phyloP scores from a whole-genome alignment of 1,284 basidiomycete species.

The Cutaneotrichosporon curvatum region DNA sequence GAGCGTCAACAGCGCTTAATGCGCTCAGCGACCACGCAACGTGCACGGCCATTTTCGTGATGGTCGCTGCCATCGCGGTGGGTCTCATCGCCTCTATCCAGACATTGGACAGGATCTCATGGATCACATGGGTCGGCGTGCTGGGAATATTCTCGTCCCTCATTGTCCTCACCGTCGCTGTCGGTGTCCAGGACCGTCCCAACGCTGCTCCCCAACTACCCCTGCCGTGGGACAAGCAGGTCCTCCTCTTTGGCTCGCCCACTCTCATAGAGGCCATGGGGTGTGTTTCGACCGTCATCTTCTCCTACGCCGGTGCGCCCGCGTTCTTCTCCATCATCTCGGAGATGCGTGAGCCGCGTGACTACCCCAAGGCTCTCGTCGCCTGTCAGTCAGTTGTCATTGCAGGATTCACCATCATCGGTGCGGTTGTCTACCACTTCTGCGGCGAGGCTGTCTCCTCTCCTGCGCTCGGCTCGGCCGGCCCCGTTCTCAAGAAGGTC shows the following conservation, averaged over 20 bases:
- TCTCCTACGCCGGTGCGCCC: conserved; percentile 29
- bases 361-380: conserved; percentile 27
- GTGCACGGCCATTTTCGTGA: conserved; percentile 33
- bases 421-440: conserved; percentile 11
- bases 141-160: conserved; percentile 21
- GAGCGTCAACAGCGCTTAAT: conserved; percentile 28
- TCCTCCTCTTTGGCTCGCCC: conserved; percentile 20
- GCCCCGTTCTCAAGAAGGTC: conserved; percentile 36
- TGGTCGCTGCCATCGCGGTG: conserved; percentile 23
- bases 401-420: conserved; percentile 12
- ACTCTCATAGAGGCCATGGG: conserved; percentile 25
- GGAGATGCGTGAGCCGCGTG: conserved; percentile 35
- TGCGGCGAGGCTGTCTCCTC: conserved; percentile 8
- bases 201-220: conserved; percentile 23
- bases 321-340: conserved; percentile 33
- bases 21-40: conserved; percentile 27
- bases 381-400: conserved; percentile 25
- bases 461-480: conserved; percentile 43
- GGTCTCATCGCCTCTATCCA: conserved; percentile 28
- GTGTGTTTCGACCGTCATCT: conserved; percentile 31
- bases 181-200: conserved; percentile 36
- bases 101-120: conserved; percentile 31
- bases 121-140: conserved; percentile 39
- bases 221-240: not conserved
- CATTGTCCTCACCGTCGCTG: conserved; percentile 35